Conservation (phyloP, 2,329 filamentous ascomycete genomes). For the Stemphylium beticola region DNA sequence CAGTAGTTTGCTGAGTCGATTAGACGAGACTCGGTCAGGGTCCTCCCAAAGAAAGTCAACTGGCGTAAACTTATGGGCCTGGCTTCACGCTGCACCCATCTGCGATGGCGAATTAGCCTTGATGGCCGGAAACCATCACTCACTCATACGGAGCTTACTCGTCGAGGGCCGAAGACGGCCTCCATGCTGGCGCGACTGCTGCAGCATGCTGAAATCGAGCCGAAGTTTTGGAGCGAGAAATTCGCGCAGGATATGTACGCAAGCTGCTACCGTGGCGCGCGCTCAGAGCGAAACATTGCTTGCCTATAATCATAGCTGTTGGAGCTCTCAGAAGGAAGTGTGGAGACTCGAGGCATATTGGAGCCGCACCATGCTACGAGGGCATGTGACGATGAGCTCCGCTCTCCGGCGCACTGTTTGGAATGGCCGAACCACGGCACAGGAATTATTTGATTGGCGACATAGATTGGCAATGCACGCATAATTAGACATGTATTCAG, state of each 20-base stretch:
- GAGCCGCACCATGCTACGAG: slow-evolving; percentile 5
- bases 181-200: slow-evolving; percentile 60
- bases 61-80: slow-evolving; percentile 95
- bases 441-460: background rate
- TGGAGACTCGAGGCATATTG: slow-evolving; percentile 15
- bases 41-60: slow-evolving; percentile 95
- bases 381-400: slow-evolving; percentile 20
- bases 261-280: background rate
- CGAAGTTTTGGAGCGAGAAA: background rate
- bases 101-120: slow-evolving; percentile 45
- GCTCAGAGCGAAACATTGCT: slow-evolving; percentile 9
- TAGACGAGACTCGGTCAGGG: slow-evolving; percentile 85
- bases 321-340: slow-evolving; percentile 22
- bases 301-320: slow-evolving; percentile 25
- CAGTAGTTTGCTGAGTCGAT: slow-evolving; percentile 98
- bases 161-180: slow-evolving; percentile 64
- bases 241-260: background rate
- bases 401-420: slow-evolving; percentile 6
- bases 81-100: slow-evolving; percentile 92
- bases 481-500: background rate
- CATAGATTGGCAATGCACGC: background rate
- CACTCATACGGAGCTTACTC: slow-evolving; percentile 53
- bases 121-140: background rate
- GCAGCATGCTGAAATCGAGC: slow-evolving; percentile 31
- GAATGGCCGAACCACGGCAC: slow-evolving; percentile 8